These are phyloP conservation scores for Thalia dealbata DNA, from an alignment of 176 grass and related monocot genomes.

Conservation along the genomic window DNA sequence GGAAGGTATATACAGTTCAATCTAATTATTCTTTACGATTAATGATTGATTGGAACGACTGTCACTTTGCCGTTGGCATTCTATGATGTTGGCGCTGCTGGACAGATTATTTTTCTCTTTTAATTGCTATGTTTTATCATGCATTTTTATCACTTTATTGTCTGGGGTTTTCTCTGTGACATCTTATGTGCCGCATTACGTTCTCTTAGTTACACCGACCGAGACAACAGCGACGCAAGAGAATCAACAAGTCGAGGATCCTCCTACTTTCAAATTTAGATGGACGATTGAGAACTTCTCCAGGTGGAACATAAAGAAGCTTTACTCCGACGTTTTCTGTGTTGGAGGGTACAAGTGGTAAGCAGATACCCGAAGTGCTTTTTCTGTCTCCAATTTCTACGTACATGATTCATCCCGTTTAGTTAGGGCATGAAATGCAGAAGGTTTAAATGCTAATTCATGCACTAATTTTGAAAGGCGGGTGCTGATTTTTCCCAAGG, in stretches of 20 bases:
- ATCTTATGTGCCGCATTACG: not conserved
- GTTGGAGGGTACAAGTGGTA: conserved; percentile 93
- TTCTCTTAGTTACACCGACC: conserved; percentile 39
- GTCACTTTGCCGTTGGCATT: too few species aligned
- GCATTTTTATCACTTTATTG: not conserved
- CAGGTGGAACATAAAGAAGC: conserved; percentile 69
- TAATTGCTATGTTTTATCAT: not conserved
- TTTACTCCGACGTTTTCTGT: conserved; percentile 77
- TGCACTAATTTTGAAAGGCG: conserved; percentile 42
- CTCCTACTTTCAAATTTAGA: conserved; percentile 76
- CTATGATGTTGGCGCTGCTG: too few species aligned
- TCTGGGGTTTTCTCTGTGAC: conserved; percentile 3
- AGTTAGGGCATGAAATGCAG: not conserved
- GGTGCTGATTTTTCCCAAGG: conserved; percentile 91
- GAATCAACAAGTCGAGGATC: conserved; percentile 72
- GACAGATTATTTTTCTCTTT: too few species aligned
- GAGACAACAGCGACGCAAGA: conserved; percentile 58
- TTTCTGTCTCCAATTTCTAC: conserved; percentile 1
- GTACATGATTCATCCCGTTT: not conserved
- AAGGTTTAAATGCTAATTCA: not conserved
- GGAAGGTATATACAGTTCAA: conserved; percentile 10
- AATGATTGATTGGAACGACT: not conserved
- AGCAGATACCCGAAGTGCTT: conserved; percentile 13
- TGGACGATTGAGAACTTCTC: conserved; percentile 95
- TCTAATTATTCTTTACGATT: not conserved